Conservation (phyloP, 176 grass and related monocot species). For the Melocanna baccifera region DNA sequence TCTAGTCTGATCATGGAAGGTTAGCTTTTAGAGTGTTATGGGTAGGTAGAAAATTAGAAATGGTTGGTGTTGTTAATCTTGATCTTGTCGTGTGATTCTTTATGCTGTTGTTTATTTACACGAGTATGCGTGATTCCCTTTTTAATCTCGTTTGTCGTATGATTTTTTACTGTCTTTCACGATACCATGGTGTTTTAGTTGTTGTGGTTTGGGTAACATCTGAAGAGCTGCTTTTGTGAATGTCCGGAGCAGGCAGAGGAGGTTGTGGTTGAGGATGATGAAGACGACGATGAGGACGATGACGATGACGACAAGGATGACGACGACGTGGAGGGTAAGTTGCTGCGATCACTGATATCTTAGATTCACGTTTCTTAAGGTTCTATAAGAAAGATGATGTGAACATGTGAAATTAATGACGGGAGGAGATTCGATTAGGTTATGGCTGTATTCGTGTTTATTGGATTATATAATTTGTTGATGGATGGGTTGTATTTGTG, state of each 20-base stretch:
- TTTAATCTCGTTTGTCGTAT: neutral
- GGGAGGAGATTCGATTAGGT: neutral
- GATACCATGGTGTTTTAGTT: neutral
- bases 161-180: neutral
- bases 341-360: neutral
- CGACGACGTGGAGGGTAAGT: slow-evolving; percentile 50
- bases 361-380: neutral
- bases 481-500: neutral
- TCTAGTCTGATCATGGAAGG: neutral
- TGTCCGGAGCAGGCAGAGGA: slow-evolving; percentile 21
- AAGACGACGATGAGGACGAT: slow-evolving; percentile 52
- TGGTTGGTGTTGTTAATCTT: neutral
- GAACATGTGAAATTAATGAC: neutral
- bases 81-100: neutral
- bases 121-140: neutral
- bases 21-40: neutral
- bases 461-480: neutral
- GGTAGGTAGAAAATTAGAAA: neutral
- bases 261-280: slow-evolving; percentile 57
- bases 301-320: slow-evolving; percentile 63
- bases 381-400: neutral
- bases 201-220: neutral
- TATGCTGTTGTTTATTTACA: neutral
- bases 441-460: neutral
- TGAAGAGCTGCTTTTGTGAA: neutral